Evolutionary conservation across 2,329 filamentous ascomycete species (phyloP).

Genomic region (Akanthomyces uredinophilus): DNA sequence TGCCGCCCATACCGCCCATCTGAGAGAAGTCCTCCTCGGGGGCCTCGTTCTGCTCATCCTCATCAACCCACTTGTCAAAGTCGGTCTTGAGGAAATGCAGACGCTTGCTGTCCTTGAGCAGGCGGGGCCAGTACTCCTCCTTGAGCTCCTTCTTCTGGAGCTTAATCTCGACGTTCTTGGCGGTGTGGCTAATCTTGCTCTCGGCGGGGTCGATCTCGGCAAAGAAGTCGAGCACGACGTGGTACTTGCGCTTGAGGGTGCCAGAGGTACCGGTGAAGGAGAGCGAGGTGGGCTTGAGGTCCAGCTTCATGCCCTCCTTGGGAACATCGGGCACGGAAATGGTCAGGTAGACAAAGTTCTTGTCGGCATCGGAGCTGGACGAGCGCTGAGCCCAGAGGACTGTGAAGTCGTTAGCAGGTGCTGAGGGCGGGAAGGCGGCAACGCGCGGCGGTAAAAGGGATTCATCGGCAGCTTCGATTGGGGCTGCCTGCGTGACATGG

Average conservation of each 20-base stretch:
- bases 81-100: conserved; percentile 96
- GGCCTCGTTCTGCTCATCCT: conserved; percentile 94
- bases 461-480: neutral
- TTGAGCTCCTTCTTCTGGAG: conserved; percentile 96
- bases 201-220: conserved; percentile 82
- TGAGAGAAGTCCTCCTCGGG: conserved; percentile 73
- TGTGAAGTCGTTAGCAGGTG: conserved; percentile 31
- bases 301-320: conserved; percentile 69
- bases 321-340: conserved; percentile 84
- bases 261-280: conserved; percentile 78
- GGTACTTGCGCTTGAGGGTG: conserved; percentile 81
- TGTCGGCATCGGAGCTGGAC: conserved; percentile 67
- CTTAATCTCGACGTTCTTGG: conserved; percentile 83
- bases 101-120: conserved; percentile 87
- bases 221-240: conserved; percentile 81
- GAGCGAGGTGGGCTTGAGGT: conserved; percentile 71
- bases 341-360: conserved; percentile 94
- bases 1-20: conserved; percentile 60
- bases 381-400: conserved; percentile 99
- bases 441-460: neutral
- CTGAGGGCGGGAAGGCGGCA: neutral
- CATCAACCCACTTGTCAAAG: conserved; percentile 99
- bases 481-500: neutral
- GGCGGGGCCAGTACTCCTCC: conserved; percentile 90
- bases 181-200: conserved; percentile 83